Conservation (phyloP, 1,139 yeast genomes). For the Pichia sp. region DNA sequence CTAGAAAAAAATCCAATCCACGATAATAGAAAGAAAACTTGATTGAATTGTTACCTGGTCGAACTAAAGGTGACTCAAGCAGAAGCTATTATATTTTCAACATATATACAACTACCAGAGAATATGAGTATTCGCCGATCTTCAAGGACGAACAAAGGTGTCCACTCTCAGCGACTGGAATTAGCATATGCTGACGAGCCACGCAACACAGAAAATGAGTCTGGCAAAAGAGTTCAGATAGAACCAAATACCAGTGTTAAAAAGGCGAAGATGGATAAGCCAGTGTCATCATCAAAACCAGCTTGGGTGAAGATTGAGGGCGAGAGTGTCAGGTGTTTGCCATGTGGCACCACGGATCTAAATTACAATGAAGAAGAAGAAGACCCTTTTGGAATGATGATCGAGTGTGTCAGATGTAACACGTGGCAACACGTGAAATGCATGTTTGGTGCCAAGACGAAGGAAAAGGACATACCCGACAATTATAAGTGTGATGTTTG, state of each 20-base stretch:
- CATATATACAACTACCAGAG: too few species aligned
- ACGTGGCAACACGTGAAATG: conserved; percentile 87
- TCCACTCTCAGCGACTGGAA: conserved; percentile 24
- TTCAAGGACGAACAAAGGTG: conserved; percentile 41
- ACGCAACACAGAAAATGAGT: background rate
- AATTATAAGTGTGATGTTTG: conserved; percentile 50
- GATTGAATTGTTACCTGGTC: too few species aligned
- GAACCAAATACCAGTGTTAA: background rate
- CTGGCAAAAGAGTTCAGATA: background rate
- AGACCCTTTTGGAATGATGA: conserved; percentile 63
- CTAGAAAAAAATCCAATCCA: background rate
- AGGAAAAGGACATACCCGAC: conserved; percentile 38
- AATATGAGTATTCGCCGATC: conserved; percentile 35
- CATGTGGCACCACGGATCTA: conserved; percentile 62
- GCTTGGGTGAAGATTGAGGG: conserved; percentile 6
- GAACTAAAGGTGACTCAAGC: background rate
- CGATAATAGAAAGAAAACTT: background rate
- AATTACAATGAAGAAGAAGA: conserved; percentile 59
- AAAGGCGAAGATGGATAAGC: background rate
- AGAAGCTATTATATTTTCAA: background rate
- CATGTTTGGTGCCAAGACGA: conserved; percentile 50
- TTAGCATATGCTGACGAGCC: conserved; percentile 5
- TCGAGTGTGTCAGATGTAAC: conserved; percentile 71
- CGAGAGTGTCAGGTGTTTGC: conserved; percentile 53
- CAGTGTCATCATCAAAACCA: background rate